A percentile compares a stretch with the other conserved stretches of the same genome.
These are phyloP conservation scores for Suhomyces terraborum DNA, from an alignment of 1,139 yeast genomes.

Conservation along the genomic window DNA sequence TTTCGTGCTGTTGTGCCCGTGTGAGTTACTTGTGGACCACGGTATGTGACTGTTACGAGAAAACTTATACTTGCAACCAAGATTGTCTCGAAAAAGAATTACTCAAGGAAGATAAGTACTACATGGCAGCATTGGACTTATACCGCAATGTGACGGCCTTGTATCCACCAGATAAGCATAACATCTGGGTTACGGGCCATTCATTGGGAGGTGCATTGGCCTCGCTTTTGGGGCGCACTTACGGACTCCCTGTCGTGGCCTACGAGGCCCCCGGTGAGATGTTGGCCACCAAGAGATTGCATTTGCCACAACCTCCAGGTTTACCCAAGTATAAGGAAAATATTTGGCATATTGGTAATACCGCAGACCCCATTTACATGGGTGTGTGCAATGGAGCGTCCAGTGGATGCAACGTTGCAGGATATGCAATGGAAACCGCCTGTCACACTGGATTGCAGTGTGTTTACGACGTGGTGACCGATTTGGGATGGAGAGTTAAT, in stretches of 20 bases:
- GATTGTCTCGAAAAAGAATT: conserved; percentile 81
- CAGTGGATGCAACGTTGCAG: conserved; percentile 86
- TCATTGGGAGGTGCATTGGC: conserved; percentile 92
- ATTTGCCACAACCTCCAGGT: conserved; percentile 93
- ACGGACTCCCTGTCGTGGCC: conserved; percentile 85
- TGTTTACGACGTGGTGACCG: conserved; percentile 85
- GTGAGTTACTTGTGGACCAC: conserved; percentile 91
- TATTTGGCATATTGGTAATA: conserved; percentile 94
- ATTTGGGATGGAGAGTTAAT: conserved; percentile 89
- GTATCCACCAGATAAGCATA: conserved; percentile 63
- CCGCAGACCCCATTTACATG: conserved; percentile 96
- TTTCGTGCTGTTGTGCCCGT: conserved; percentile 96
- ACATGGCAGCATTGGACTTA: conserved; percentile 75
- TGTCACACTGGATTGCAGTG: conserved; percentile 93
- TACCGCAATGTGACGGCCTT: conserved; percentile 67
- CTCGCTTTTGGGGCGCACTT: conserved; percentile 81
- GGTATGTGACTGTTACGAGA: conserved; percentile 90
- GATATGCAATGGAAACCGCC: conserved; percentile 96
- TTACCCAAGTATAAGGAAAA: conserved; percentile 76
- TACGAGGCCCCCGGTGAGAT: conserved; percentile 94
- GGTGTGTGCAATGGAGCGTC: conserved; percentile 97
- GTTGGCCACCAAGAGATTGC: conserved; percentile 79
- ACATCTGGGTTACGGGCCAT: conserved; percentile 93
- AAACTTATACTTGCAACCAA: conserved; percentile 86
- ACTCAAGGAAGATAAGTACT: conserved; percentile 74